Evolutionary conservation across 2,329 filamentous ascomycete species (phyloP).

Genomic region (Colletotrichum echinochloae): DNA sequence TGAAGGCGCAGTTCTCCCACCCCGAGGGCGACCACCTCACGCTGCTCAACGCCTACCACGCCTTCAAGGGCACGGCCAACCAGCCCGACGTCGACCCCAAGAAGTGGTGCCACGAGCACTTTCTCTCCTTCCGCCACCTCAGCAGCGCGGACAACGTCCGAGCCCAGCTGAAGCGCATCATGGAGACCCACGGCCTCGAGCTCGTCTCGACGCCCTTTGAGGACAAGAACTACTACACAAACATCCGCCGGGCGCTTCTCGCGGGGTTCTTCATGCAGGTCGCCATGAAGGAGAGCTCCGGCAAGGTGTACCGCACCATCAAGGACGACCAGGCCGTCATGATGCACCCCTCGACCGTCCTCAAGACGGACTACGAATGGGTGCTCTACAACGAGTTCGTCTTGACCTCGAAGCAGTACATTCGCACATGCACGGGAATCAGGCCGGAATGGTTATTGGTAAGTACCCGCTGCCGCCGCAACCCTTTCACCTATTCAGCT

Average conservation of each 20-base stretch:
- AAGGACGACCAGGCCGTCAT: constrained; percentile 97
- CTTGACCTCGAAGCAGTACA: constrained; percentile 97
- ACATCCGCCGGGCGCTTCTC: constrained; percentile 92
- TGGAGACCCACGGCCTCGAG: constrained; percentile 91
- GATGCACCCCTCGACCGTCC: constrained; percentile 91
- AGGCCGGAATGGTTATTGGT: constrained; percentile 95
- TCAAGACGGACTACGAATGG: constrained; percentile 93
- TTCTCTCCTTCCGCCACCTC: constrained; percentile 88
- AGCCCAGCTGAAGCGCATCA: constrained; percentile 90
- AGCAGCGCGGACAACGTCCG: constrained; percentile 96
- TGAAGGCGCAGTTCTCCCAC: constrained; percentile 95
- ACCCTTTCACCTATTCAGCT: background rate
- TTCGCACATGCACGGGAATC: constrained; percentile 91
- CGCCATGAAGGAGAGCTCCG: constrained; percentile 88
- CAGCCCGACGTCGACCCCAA: constrained; percentile 77
- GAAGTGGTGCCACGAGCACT: constrained; percentile 97
- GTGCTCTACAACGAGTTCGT: constrained; percentile 99
- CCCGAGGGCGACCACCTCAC: constrained; percentile 95
- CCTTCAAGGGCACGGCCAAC: constrained; percentile 84
- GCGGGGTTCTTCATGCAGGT: constrained; percentile 99
- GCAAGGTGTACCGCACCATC: constrained; percentile 93
- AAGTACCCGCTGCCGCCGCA: constrained; percentile 51
- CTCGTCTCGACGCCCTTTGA: constrained; percentile 90
- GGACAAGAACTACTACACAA: constrained; percentile 97
- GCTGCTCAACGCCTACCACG: constrained; percentile 97